Base-by-base conservation (phyloP, 2,329 filamentous ascomycete species). In the Pseudogymnoascus destructans region DNA sequence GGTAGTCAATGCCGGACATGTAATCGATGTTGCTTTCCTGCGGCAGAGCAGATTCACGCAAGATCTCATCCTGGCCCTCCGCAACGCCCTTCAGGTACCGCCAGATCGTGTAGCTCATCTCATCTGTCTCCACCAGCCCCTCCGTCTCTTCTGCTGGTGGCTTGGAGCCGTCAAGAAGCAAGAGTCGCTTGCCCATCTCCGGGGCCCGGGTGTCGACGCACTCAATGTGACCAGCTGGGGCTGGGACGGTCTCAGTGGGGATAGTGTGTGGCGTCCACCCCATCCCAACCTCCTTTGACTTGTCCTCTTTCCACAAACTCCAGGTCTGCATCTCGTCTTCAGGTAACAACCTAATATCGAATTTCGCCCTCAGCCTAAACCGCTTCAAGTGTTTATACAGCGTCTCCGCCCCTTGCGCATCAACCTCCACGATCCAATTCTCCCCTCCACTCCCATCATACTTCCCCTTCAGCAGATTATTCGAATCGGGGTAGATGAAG, bases 21-120 rank as follows among this genome's bases (percentile, higher is more conserved):
- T 88, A 74, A 71, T 98, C 93, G 69, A 97, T 79, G 70, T 96
- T 96, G 68, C 79, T 85, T 72, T 97, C 92, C 71, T 91, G 85
- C 1, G 93, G 92, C 58, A 98, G 75, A 0, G 89, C 84, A 15
- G 78, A 74, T 63, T 86, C 86, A 60, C 77, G 73, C 5, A 81
- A 70, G 17, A 98, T 84, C 74, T 98, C 93, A 13, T 73, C 70
- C 68, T 88, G 87, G 1, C 93, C 92, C 73, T 98, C 93, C 0
- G 92, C 77, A 1, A 98, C 80, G 55, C 93, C 93, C 58, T 80
- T 77, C 27, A 93, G 72, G 66, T 93, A 93, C 36, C 93, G 79
- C 8, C 88, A 80, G 23, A 95, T 73, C 10, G 76, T 84, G 70
- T 97, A 97, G 1, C 77, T 76, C 11, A 76, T 72, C 63, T 84